Base-by-base conservation (phyloP, 805 yeast species). In the Candida wancherniae region DNA sequence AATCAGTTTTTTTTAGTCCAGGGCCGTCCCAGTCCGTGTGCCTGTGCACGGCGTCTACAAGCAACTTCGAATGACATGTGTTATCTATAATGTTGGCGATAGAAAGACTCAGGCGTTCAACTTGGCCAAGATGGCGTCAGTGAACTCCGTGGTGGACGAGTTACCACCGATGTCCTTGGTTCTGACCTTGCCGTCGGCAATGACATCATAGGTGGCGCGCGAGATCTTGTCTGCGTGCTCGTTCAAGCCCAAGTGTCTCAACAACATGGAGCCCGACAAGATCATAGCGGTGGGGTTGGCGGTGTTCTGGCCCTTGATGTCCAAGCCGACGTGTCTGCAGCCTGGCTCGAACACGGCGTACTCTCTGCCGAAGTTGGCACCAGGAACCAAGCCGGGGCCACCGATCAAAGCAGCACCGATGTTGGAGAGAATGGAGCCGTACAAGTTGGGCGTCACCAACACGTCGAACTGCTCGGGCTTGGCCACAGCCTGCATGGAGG, bases 211-310 rank as follows among this genome's bases (percentile, higher is more conserved):
- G 44, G 94, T 88, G 34, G 97, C 97, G 53, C 73, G 67, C 32
- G 95, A 73, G 59, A 90, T 86, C 58, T 77, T 82, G 67, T 84
- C 84, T 48, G 97, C 96, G 46, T 79, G 71, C 28, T 71, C 70
- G 54, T 81, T 85, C 51, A 90, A 73, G 46, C 97, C 97, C 57
- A 90, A 75, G 67, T 90, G 98, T 71, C 96, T 84, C 69, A 90
- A 77, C 80, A 90, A 64, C 82, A 90, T 78, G 44, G 88, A 68
- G 26, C 95, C 76, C 38, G 96, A 85, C 55, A 92, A 73, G 53
- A 90, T 83, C 90, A 90, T 83, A 50, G 96, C 97, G 41, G 97
- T 85, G 61, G 98, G 98, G 79, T 90, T 90, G 45, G 97, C 97
- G 44, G 85, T 74, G 73, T 86, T 84, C 67, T 84, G 77, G 58